Evolutionary conservation across 164 flowering plant genomes (phyloP).

Genomic region (Stephania yunnanensis): DNA sequence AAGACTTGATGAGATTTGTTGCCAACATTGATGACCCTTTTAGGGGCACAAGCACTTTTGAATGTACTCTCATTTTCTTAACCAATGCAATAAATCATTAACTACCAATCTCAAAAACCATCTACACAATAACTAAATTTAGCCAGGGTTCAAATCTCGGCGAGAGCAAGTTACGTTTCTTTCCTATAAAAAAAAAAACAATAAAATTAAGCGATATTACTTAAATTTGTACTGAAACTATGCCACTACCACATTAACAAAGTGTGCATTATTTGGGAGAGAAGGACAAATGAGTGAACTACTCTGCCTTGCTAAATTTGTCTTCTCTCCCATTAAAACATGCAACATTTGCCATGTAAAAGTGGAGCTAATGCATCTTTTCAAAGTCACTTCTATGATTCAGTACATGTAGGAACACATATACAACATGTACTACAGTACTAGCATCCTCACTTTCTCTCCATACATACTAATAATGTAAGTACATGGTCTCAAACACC

Average conservation of each 20-base stretch:
- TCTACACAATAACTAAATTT: too few species aligned
- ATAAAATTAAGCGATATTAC: too few species aligned
- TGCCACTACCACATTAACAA: too few species aligned
- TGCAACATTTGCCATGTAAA: background rate
- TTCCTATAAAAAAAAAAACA: too few species aligned
- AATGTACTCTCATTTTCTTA: background rate
- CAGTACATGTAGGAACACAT: background rate
- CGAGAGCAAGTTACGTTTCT: too few species aligned
- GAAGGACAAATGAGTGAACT: too few species aligned
- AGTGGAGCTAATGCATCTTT: background rate
- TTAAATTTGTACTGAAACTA: too few species aligned
- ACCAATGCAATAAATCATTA: too few species aligned
- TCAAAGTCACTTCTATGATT: background rate
- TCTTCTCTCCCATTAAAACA: background rate
- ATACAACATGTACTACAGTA: background rate
- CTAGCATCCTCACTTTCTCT: background rate
- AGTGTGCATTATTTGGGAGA: too few species aligned
- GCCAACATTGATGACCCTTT: conserved; percentile 37
- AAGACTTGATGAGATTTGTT: conserved; percentile 49
- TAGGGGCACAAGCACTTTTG: background rate
- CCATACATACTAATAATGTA: background rate
- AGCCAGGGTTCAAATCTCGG: too few species aligned
- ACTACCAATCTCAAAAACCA: too few species aligned
- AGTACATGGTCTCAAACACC: too few species aligned
- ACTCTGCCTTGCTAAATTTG: background rate